phyloP scores from a whole-genome alignment of 805 yeast genomes.

The Saccharomycopsis capsularis region DNA sequence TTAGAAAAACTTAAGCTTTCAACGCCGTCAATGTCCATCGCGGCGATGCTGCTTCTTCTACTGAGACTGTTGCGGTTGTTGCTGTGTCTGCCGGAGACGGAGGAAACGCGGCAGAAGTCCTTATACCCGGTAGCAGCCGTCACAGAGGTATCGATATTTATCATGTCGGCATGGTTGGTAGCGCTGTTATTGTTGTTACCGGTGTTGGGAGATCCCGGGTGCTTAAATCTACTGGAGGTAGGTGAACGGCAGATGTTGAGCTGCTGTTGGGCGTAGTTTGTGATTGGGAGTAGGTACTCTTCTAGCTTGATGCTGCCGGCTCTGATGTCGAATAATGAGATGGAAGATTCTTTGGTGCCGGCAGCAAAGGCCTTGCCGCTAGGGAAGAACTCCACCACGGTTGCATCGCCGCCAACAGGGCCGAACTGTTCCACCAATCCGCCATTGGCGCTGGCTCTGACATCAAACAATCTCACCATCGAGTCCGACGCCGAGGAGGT shows the following conservation, averaged over 20 bases:
- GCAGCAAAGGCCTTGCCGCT: conserved; percentile 63
- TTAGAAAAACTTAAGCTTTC: conserved; percentile 63
- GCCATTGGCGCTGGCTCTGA: conserved; percentile 35
- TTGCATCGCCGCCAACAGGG: conserved; percentile 59
- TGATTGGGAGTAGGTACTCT: conserved; percentile 24
- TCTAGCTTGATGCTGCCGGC: conserved; percentile 50
- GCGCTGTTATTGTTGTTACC: not conserved
- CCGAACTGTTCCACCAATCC: conserved; percentile 42
- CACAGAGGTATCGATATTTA: no score
- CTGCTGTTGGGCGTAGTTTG: conserved; percentile 24
- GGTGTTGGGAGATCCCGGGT: not conserved
- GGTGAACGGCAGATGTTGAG: not conserved
- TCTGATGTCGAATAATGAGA: conserved; percentile 67
- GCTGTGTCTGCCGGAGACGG: not conserved
- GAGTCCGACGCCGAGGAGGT: conserved; percentile 48
- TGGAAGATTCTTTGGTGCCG: conserved; percentile 74
- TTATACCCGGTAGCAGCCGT: not conserved
- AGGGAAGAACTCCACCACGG: conserved; percentile 55
- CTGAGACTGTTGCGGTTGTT: not conserved
- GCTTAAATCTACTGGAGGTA: not conserved
- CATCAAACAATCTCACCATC: conserved; percentile 56
- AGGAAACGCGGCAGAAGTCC: not conserved
- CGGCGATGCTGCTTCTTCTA: not conserved
- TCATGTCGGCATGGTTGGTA: not conserved
- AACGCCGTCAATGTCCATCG: conserved; percentile 49